Evolutionary conservation across 371 early-diverging fungal genomes (phyloP).

Genomic region (Mortierella sp.): DNA sequence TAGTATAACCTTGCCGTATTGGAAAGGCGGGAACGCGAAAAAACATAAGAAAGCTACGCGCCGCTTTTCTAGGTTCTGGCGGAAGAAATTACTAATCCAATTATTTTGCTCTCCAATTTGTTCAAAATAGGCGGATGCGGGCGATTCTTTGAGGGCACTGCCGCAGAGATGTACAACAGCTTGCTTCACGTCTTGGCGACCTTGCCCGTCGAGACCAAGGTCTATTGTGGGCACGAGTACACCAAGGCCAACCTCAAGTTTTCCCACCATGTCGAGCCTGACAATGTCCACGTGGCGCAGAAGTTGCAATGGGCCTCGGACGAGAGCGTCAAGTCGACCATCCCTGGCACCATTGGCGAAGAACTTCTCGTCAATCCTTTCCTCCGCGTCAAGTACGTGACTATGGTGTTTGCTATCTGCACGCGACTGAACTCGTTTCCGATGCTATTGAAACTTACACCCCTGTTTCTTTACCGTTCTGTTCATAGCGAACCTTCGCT

Average conservation of each 20-base stretch:
- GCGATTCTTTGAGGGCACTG: conserved; percentile 93
- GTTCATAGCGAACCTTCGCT: conserved; percentile 68
- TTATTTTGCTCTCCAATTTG: not conserved
- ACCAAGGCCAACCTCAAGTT: conserved; percentile 79
- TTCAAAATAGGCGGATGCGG: conserved; percentile 81
- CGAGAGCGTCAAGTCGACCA: conserved; percentile 62
- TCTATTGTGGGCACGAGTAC: conserved; percentile 96
- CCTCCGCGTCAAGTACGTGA: conserved; percentile 76
- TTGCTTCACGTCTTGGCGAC: conserved; percentile 72
- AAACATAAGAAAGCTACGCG: not conserved
- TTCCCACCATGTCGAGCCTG: conserved; percentile 69
- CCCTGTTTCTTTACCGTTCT: not conserved
- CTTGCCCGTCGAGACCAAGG: conserved; percentile 85
- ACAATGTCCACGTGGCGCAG: conserved; percentile 62
- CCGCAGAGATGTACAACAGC: conserved; percentile 86
- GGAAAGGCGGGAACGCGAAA: not conserved
- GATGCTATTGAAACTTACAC: not conserved
- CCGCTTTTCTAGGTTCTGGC: not conserved
- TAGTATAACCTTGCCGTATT: not conserved
- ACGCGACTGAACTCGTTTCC: not conserved
- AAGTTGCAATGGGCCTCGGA: conserved; percentile 40
- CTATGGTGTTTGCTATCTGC: not conserved
- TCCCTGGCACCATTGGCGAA: conserved; percentile 91
- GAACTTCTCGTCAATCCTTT: conserved; percentile 92
- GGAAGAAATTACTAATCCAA: conserved; percentile 5